A percentile compares a stretch with the other conserved stretches of the same genome.
Evolutionary conservation across 768 basidiomycete species (phyloP).

Genomic region (Pluteus cervinus): DNA sequence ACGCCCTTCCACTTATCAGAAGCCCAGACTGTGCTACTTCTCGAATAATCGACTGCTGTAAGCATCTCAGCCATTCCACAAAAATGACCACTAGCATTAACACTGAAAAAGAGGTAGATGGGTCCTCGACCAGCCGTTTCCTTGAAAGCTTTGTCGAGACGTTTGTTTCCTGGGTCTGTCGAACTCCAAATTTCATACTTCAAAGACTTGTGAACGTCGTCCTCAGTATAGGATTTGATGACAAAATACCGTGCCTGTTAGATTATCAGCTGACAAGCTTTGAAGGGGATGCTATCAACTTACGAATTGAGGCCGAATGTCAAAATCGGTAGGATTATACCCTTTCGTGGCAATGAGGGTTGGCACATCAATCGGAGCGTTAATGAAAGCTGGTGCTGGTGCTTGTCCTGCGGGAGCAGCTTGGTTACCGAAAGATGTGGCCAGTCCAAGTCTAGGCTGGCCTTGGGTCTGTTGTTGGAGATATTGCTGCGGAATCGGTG

Average conservation of each 20-base stretch:
- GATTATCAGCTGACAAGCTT: constrained; percentile 2
- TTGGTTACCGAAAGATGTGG: constrained; percentile 26
- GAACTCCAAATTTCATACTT: constrained; percentile 99
- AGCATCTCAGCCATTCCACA: constrained; percentile 99
- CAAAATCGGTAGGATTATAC: constrained; percentile 85
- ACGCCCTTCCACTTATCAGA: constrained; percentile 99
- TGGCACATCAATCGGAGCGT: constrained; percentile 78
- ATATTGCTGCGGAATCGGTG: constrained; percentile 69
- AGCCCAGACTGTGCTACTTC: constrained; percentile 96
- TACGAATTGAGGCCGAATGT: constrained; percentile 73
- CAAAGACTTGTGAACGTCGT: constrained; percentile 97
- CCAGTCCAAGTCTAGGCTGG: constrained; percentile 31
- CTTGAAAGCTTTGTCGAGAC: constrained; percentile 95
- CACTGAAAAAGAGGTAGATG: constrained; percentile 97
- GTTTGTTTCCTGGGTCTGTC: constrained; percentile 94
- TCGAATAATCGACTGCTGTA: constrained; percentile 90
- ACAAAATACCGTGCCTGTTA: constrained; percentile 87
- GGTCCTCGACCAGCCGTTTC: constrained; percentile 89
- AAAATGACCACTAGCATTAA: constrained; percentile 97
- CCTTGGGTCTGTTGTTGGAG: constrained; percentile 52
- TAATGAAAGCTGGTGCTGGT: constrained; percentile 39
- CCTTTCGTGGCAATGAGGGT: constrained; percentile 83
- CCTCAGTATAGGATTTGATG: constrained; percentile 98
- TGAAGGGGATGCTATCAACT: constrained; percentile 21
- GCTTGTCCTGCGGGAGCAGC: constrained; percentile 30